A percentile compares a stretch with the other conserved stretches of the same genome.
Evolutionary conservation across 192 early-diverging fungal species (phyloP).

Genomic region (Entomortierella lignicola): DNA sequence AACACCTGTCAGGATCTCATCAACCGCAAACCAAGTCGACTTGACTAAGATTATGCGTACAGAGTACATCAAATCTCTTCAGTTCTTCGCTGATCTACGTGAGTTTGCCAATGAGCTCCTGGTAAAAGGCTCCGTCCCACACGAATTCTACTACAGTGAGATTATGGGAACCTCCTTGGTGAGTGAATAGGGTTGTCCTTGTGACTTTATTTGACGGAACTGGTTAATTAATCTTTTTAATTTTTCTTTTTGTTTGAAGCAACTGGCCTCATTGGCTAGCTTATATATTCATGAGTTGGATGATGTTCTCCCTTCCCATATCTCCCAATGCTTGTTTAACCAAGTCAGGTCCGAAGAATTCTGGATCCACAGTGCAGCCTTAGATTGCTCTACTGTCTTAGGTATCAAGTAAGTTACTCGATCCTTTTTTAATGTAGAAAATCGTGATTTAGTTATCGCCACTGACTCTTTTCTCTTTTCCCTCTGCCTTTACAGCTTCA

Average conservation of each 20-base stretch:
- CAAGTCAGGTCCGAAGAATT: constrained; percentile 47
- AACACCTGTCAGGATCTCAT: constrained; percentile 4
- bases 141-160: constrained; percentile 61
- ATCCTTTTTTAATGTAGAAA: neutral
- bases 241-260: constrained; percentile 38
- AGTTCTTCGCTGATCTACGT: constrained; percentile 65
- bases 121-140: constrained; percentile 55
- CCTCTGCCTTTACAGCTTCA: constrained; percentile 27
- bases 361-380: constrained; percentile 43
- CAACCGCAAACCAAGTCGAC: constrained; percentile 13
- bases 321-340: constrained; percentile 60
- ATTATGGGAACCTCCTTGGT: constrained; percentile 70
- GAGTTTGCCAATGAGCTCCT: constrained; percentile 55
- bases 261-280: constrained; percentile 60
- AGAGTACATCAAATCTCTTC: constrained; percentile 64
- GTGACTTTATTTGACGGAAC: too few species aligned
- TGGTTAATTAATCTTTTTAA: constrained; percentile 6
- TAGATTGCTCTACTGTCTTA: constrained; percentile 37
- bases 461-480: neutral
- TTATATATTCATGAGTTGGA: constrained; percentile 65
- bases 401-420: constrained; percentile 56
- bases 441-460: too few species aligned
- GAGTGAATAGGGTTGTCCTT: constrained; percentile 21
- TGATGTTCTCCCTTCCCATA: constrained; percentile 57
- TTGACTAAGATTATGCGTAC: constrained; percentile 56